Base-by-base conservation (phyloP, 2,329 filamentous ascomycete species). In the Cordyceps farinosa region DNA sequence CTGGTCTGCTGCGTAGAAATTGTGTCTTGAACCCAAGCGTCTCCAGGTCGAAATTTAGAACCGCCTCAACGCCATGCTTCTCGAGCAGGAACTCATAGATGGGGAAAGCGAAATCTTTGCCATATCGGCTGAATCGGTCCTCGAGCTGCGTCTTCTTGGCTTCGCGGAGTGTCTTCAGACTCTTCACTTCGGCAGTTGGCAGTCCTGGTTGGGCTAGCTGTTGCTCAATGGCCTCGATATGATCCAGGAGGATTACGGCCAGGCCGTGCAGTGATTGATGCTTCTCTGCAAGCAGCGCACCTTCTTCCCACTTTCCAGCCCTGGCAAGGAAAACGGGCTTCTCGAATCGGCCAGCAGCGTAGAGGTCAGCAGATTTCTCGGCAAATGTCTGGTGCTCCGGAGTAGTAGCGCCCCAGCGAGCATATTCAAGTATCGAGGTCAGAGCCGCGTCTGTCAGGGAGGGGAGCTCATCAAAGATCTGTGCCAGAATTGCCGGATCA, bases 51-150 rank as follows among this genome's bases (percentile, higher is more conserved):
- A 90, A 90, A 69, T 87, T 83, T 60, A 99, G 82, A 34, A 97
- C 81, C 1, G 84, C 81, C 67, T 87, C 82, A 50, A 90, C 81
- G 52, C 89, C 84, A 62, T 85, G 84, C 69, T 85, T 83, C 40
- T 84, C 80, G 60, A 97, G 88, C 61, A 94, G 82, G 66, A 89
- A 88, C 63, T 90, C 85, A 74, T 96, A 98, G 66, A 92, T 90
- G 0, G 91, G 90, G 68, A 88, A 87, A 3, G 89, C 87, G 74
- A 90, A 92, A 1, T 79, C 77, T 66, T 87, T 80, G 17, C 86
- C 86, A 67, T 90, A 90, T 32, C 77, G 80, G n/a, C 82, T 79
- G 70, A 92, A 90, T 60, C 81, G 81, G 42, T 79, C 72, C 69
- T 83, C 82, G n/a, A 77, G 71, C 44, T 79, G 75, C 10, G 77